Conservation (phyloP, 495 filamentous ascomycete genomes). For the Melanomma pulvis-pyrius region DNA sequence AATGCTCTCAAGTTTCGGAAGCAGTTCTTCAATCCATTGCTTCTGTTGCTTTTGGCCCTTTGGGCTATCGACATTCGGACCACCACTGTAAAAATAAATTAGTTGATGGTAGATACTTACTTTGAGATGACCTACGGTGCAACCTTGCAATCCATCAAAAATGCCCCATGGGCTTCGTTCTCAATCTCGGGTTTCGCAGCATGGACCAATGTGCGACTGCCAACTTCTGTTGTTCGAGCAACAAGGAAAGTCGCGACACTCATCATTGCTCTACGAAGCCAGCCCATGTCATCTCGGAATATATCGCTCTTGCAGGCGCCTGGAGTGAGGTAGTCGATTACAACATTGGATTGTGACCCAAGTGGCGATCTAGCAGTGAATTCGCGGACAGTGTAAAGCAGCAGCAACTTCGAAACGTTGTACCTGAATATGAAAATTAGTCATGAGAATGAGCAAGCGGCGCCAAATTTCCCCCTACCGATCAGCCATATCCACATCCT, state of each 20-base stretch:
- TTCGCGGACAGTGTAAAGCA: not conserved
- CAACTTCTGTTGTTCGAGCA: slow-evolving; percentile 47
- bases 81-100: not conserved
- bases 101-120: not conserved
- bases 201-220: slow-evolving; percentile 47
- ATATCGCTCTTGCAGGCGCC: slow-evolving; percentile 47
- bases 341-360: slow-evolving; percentile 36
- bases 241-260: slow-evolving; percentile 14
- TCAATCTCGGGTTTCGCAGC: slow-evolving; percentile 43
- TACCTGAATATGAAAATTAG: slow-evolving; percentile 17
- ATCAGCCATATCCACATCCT: slow-evolving; percentile 38
- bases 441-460: slow-evolving; percentile 33
- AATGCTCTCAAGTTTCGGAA: slow-evolving; percentile 11
- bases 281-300: slow-evolving; percentile 22
- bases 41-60: slow-evolving; percentile 2
- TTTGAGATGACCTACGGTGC: not conserved
- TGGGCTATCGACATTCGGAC: not conserved
- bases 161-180: slow-evolving; percentile 38
- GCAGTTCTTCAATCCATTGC: slow-evolving; percentile 9
- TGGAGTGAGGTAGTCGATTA: slow-evolving; percentile 47
- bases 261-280: not conserved
- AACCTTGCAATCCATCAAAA: slow-evolving; percentile 35
- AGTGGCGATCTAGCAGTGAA: slow-evolving; percentile 32
- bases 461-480: too few relatives aligned
- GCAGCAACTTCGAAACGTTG: slow-evolving; percentile 10